Conservation (phyloP, 306 rosid species). For the Pyrus communis region DNA sequence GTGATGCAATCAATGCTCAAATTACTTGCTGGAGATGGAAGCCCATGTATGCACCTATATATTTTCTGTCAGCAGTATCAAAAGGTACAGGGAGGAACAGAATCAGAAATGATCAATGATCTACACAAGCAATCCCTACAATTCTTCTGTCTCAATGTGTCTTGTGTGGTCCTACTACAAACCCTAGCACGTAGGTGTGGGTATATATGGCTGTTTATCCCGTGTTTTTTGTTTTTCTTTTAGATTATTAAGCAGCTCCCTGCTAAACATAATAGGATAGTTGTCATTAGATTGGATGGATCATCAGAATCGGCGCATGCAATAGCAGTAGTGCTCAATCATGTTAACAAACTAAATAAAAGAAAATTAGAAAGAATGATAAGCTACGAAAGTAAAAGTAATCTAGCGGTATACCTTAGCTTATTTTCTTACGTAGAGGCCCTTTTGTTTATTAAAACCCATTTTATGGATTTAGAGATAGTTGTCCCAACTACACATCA, state of each 20-base stretch:
- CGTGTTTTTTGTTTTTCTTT: neutral
- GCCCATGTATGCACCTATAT: neutral
- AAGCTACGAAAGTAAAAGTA: too few relatives aligned
- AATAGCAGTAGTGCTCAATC: neutral
- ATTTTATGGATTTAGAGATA: too few relatives aligned
- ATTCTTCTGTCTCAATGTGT: slow-evolving; percentile 15
- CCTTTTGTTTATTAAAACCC: too few relatives aligned
- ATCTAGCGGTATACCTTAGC: neutral
- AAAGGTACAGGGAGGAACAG: neutral
- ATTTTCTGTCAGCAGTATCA: neutral
- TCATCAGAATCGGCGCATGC: neutral
- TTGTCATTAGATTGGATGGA: neutral
- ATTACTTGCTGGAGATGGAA: slow-evolving; percentile 9
- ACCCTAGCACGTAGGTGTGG: slow-evolving; percentile 8
- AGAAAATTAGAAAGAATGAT: neutral
- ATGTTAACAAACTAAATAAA: neutral
- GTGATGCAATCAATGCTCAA: slow-evolving; percentile 15
- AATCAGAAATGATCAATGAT: slow-evolving; percentile 22
- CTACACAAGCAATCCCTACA: slow-evolving; percentile 20
- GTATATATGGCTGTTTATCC: neutral
- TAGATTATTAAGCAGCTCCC: neutral
- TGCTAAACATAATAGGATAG: neutral
- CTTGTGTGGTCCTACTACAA: neutral
- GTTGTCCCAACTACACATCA: too few relatives aligned
- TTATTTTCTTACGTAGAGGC: neutral